phyloP scores from a whole-genome alignment of 345 rosid genomes.

The Reutealis trisperma region DNA sequence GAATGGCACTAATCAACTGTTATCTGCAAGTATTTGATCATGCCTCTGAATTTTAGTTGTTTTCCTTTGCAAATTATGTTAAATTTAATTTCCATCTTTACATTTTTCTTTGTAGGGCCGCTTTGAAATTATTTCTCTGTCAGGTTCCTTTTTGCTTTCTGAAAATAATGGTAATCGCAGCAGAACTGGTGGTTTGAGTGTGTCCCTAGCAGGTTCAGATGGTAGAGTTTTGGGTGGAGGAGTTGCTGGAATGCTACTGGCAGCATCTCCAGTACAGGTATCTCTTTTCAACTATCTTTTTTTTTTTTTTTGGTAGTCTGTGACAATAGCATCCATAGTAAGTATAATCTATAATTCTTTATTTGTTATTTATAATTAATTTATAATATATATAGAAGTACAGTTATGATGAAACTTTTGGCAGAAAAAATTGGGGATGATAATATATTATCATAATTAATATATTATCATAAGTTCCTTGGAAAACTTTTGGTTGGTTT shows the following conservation, averaged over 20 bases:
- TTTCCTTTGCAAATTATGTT: background rate
- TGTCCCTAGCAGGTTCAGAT: constrained; percentile 74
- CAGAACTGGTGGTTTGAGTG: constrained; percentile 58
- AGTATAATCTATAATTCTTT: background rate
- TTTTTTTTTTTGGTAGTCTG: background rate
- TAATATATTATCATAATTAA: too few relatives aligned
- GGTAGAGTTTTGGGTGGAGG: constrained; percentile 80
- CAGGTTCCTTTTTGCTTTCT: constrained; percentile 66
- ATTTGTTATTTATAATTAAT: too few relatives aligned
- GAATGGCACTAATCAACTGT: background rate
- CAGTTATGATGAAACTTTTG: too few relatives aligned
- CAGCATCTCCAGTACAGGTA: constrained; percentile 91
- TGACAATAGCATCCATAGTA: background rate
- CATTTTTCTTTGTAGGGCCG: constrained; percentile 58
- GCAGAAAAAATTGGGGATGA: too few relatives aligned
- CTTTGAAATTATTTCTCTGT: constrained; percentile 74
- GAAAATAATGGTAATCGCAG: constrained; percentile 50
- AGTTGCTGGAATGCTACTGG: constrained; percentile 70
- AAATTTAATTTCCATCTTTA: background rate
- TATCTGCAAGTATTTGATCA: background rate
- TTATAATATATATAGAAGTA: too few relatives aligned
- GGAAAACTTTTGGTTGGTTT: too few relatives aligned
- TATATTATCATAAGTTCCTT: too few relatives aligned
- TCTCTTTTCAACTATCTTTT: background rate
- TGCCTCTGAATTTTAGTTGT: background rate